Evolutionary conservation across 1,139 yeast species (phyloP).

Genomic region (Trichomonascaceae sp.): DNA sequence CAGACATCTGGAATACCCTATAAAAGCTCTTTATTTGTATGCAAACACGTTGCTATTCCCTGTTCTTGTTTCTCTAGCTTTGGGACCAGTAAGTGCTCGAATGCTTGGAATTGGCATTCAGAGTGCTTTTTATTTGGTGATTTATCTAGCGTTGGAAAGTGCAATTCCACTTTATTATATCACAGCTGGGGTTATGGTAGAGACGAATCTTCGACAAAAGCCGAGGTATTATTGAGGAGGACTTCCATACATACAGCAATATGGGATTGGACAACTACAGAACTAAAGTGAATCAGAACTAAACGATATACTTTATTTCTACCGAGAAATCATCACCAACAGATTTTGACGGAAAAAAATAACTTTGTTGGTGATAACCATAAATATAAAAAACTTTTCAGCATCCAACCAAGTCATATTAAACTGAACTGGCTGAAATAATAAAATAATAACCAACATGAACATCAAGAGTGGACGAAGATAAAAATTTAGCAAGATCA

Average conservation of each 20-base stretch:
- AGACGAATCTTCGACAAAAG: not conserved
- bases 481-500: not conserved
- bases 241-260: too few relatives aligned
- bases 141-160: slow-evolving; percentile 2
- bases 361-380: not conserved
- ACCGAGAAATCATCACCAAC: not conserved
- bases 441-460: not conserved
- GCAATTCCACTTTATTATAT: slow-evolving; percentile 1
- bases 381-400: not conserved
- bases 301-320: not conserved
- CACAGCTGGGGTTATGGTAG: not conserved
- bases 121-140: not conserved
- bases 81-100: slow-evolving; percentile 1
- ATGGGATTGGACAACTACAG: not conserved
- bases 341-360: too few relatives aligned
- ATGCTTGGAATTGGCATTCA: slow-evolving; percentile 4
- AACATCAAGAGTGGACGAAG: not conserved
- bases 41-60: slow-evolving; percentile 3
- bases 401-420: not conserved
- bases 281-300: too few relatives aligned
- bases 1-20: slow-evolving; percentile 1
- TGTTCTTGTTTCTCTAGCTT: not conserved
- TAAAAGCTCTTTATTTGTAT: slow-evolving; percentile 1
- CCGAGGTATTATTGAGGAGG: not conserved
- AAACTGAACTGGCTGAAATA: not conserved